A percentile compares a stretch with the other conserved stretches of the same genome.
Evolutionary conservation across 2,329 filamentous ascomycete species (phyloP).

Genomic region (Cladobotryum protrusum): DNA sequence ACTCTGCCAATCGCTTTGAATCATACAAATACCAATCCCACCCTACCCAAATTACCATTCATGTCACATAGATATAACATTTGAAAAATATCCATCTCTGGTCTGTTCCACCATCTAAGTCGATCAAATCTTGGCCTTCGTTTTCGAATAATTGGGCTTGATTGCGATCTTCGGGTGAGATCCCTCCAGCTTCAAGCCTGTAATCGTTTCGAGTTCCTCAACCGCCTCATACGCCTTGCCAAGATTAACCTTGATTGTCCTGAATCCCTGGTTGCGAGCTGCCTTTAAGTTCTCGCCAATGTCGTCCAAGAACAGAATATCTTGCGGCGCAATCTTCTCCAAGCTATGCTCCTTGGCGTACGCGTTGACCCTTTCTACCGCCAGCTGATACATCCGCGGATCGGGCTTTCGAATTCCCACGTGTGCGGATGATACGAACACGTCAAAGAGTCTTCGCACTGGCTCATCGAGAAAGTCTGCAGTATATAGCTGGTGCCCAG

Average conservation of each 20-base stretch:
- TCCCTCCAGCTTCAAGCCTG: constrained; percentile 59
- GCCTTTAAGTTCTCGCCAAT: constrained; percentile 90
- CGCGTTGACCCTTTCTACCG: constrained; percentile 59
- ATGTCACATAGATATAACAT: too few relatives aligned
- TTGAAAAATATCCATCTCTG: too few relatives aligned
- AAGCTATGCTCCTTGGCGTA: constrained; percentile 47
- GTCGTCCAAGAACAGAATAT: constrained; percentile 86
- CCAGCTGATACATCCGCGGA: constrained; percentile 69
- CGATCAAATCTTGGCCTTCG: constrained; percentile 37
- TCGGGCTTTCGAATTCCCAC: constrained; percentile 86
- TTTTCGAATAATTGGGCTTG: constrained; percentile 27
- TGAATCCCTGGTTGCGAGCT: constrained; percentile 66
- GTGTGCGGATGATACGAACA: constrained; percentile 83
- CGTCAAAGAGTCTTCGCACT: constrained; percentile 66
- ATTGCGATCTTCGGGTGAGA: constrained; percentile 45
- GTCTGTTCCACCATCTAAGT: neutral
- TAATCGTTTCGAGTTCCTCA: constrained; percentile 67
- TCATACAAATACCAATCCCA: too few relatives aligned
- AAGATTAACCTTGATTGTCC: constrained; percentile 77
- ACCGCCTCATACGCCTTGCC: constrained; percentile 77
- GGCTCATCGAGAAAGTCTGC: constrained; percentile 48
- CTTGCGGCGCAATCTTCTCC: constrained; percentile 46
- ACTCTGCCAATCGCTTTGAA: too few relatives aligned
- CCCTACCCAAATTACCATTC: too few relatives aligned
- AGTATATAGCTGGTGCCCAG: constrained; percentile 58